Evolutionary conservation across 2,329 filamentous ascomycete genomes (phyloP), one percentile per base, ranked within the genome.

Genomic region (Cladophialophora exuberans): DNA sequence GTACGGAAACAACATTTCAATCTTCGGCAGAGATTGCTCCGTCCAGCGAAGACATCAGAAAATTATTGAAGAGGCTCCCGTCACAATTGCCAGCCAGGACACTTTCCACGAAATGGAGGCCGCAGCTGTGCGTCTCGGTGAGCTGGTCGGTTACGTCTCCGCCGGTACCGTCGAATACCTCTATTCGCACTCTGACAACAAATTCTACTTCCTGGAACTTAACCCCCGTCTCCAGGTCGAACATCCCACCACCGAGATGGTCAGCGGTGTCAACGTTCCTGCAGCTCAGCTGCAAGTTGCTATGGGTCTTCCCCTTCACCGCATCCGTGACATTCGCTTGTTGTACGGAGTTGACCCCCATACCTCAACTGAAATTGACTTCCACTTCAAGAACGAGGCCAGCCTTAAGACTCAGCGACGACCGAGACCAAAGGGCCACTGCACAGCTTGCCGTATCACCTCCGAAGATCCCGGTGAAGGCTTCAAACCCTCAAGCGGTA

Each of bases 221-320:
- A 99, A 99, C 80, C 94, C 94, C 45, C 90, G 94, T 90, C 88
- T 99, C 52, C 94, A 99, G 79, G 94, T 99, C 76, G 94, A 99
- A 83, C 94, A 99, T 78, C 94, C 94, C 41, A 99, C 93, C 49
- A 99, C 94, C 23, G 94, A 99, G 74, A 99, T 99, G 94, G 94
- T 99, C 63, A 95, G 88, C 67, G 94, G 95, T 71, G 94, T 99
- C 70, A 96, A 97, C 76, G 76, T 99, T 71, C 94, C 94, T 46
- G 94, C 95, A 61, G 94, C 94, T 51, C 94, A 99, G 79, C 88
- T 99, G 49, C 94, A 99, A 79, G 88, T 99, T 77, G 94, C 94
- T 69, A 99, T 99, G 94, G 94, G 94, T 84, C 82, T 99, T 35
- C 94, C 94, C 49, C 81, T 99, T 49, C 91, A 97, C 80, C 85